Conservation (phyloP, 2,329 filamentous ascomycete species). For the Neonectria faginata region DNA sequence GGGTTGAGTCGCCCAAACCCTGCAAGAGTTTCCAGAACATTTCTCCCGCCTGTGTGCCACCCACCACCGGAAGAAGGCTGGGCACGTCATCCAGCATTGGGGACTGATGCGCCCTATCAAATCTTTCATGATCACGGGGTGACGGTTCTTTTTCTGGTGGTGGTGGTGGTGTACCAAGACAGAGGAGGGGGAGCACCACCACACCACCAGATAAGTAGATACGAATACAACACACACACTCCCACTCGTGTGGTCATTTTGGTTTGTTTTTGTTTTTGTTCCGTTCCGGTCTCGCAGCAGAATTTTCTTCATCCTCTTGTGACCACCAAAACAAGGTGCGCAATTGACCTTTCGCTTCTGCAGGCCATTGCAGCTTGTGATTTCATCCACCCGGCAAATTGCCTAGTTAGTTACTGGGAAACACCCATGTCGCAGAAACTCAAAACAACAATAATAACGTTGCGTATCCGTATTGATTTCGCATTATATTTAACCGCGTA, state of each 20-base stretch:
- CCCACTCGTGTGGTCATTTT: constrained; percentile 6
- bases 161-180: constrained; percentile 15
- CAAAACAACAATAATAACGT: background rate
- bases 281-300: background rate
- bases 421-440: background rate
- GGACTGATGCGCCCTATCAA: constrained; percentile 16
- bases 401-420: background rate
- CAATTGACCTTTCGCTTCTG: background rate
- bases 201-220: background rate
- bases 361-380: background rate
- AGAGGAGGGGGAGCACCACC: background rate
- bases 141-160: background rate
- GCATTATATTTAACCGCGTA: background rate
- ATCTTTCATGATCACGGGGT: constrained; percentile 33
- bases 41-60: constrained; percentile 40
- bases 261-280: constrained; percentile 15
- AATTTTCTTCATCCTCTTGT: constrained; percentile 5
- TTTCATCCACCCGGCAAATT: background rate
- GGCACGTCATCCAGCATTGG: constrained; percentile 26
- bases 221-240: background rate
- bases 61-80: background rate
- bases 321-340: background rate
- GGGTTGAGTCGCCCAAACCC: constrained; percentile 14
- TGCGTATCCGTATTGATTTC: background rate
- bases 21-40: constrained; percentile 39